Evolutionary conservation across 371 early-diverging fungal species (phyloP), one percentile per base, ranked within the genome.

Genomic region (Cokeromyces recurvatus): DNA sequence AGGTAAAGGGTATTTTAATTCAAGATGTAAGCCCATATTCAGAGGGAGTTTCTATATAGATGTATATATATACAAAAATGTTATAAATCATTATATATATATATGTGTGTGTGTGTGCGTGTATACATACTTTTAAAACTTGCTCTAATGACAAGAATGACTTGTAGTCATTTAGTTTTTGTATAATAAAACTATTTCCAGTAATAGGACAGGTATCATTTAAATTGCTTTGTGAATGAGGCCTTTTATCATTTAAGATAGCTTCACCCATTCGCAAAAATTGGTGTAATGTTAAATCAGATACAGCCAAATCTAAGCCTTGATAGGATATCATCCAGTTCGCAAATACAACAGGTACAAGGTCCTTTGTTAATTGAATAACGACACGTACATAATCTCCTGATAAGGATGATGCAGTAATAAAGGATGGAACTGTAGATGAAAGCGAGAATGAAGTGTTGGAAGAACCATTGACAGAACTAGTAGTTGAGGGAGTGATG

Each of bases 311-410:
- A 25, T 76, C 79, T 21, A 84, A 62, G 10, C 68, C 81, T 36
- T 72, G 64, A 24, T 78, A 66, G 11, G 81, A 73, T n/a, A 88
- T 57, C 38, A 71, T 71, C 84, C 82, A 77, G 32, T 85, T 66
- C 9, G 87, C 77, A 71, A 81, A 92, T 2, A 98, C 86, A 19
- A 98, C 89, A 2, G 98, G 92, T 0, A 92, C 77, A 9, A 78
- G 63, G 56, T 99, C 97, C 38, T 81, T 75, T 8, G 98, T 95
- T 9, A 97, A 64, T 49, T 98, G 97, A 16, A 96, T 87, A 6
- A 84, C 83, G 1, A 96, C 79, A 47, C 90, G 87, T 3, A 97
- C 63, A 53, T 90, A 85, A 49, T 87, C 86, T 11, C 85, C 82
- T 0, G 88, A 80, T 15, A 89, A 62, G 1, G 89, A 87, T 3